These are phyloP conservation scores for Naganishia onofrii DNA, from an alignment of 768 basidiomycete genomes.

Conservation along the genomic window DNA sequence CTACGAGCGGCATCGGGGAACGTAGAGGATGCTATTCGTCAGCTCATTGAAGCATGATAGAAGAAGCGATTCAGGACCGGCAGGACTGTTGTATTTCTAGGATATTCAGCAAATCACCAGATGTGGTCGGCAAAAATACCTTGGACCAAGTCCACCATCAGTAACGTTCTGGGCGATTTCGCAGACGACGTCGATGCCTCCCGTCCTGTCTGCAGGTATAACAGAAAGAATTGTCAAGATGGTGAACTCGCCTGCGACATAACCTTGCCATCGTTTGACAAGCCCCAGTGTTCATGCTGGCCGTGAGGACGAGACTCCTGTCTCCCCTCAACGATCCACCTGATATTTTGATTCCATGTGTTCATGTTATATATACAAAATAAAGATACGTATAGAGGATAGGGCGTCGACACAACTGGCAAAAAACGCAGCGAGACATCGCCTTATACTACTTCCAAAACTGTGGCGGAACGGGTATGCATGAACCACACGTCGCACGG, in stretches of 20 bases:
- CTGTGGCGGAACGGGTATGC: background rate
- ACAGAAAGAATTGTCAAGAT: no score
- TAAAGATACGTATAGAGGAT: background rate
- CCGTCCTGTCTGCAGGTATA: no score
- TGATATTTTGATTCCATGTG: background rate
- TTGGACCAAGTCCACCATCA: no score
- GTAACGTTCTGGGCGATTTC: background rate
- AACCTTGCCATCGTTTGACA: no score
- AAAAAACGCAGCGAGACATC: constrained; percentile 2
- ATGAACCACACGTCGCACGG: background rate
- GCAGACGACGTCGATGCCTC: background rate
- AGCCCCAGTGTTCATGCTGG: no score
- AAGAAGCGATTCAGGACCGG: background rate
- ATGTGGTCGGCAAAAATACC: no score
- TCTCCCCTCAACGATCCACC: background rate
- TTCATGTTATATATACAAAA: constrained; percentile 1
- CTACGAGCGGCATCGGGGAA: constrained; percentile 10
- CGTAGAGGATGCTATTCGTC: constrained; percentile 7
- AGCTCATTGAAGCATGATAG: constrained; percentile 7
- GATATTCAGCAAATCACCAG: no score
- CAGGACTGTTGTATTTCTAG: no score
- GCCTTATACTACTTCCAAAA: background rate
- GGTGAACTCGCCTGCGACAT: no score
- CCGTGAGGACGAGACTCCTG: background rate
- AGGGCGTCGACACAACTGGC: background rate